Evolutionary conservation across 2,329 filamentous ascomycete species (phyloP), one percentile per base, ranked within the genome.

Genomic region (Beauveria varroae): DNA sequence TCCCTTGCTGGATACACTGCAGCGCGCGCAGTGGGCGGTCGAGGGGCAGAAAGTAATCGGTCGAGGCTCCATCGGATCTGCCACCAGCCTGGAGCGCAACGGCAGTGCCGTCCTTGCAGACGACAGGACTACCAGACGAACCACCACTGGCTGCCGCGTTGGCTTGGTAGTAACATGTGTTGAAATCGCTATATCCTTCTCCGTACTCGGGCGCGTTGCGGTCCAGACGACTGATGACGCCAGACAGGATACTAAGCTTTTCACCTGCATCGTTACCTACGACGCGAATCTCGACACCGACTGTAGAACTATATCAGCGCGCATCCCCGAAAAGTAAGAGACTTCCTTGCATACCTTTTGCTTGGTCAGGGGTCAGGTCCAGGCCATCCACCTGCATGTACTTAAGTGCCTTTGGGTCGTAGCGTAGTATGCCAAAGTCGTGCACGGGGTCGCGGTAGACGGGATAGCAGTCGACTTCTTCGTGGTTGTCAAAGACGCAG

Each of bases 221-320:
- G 70, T 99, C 95, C 63, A 99, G 80, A 68, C 95, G 87, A 76
- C 92, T 96, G 73, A 99, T 99, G 61, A 99, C 93, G 68, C 95
- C 95, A 6, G 95, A 98, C 62, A 99, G 79, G 68, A 99, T 99
- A 79, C 92, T 97, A 67, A 99, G 86, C 77, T 99, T 99, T 74
- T 99, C 95, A 66, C 95, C 95, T 34, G 95, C 95, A 79, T 99
- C 95, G 74, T 99, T 99, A 77, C 95, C 95, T 6, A 99, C 95
- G 1, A 99, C 95, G 67, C 96, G 84, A 67, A 99, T 98, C 76
- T 99, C 95, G 16, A 90, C 86, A 60, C 95, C 95, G 58, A 99
- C 93, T 77, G 61, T 6, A 51, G 30, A 34, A 26, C n/a, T 26
- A 57, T 64, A 37, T 59, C 12, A 59, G 57, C 34, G 16, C 34